These are phyloP conservation scores for Phytophthora colocasiae DNA, from an alignment of 352 stramenopile genomes.

Conservation along the genomic window DNA sequence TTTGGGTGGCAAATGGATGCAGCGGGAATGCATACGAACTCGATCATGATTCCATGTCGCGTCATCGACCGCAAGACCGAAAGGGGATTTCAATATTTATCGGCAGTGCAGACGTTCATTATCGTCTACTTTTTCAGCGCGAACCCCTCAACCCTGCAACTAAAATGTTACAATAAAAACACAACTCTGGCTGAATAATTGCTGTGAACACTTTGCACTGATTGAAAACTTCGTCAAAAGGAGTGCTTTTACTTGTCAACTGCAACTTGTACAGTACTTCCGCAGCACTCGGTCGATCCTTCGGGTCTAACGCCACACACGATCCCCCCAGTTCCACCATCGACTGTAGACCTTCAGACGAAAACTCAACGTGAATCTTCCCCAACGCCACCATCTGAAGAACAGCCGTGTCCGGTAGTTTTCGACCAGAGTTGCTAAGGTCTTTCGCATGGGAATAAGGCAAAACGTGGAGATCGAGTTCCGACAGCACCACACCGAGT, in stretches of 20 bases:
- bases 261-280: constrained; percentile 38
- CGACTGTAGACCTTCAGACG: constrained; percentile 14
- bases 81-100: constrained; percentile 40
- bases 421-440: constrained; percentile 13
- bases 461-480: constrained; percentile 36
- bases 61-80: not conserved
- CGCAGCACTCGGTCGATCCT: constrained; percentile 39
- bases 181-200: no score
- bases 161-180: constrained; percentile 26
- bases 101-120: constrained; percentile 15
- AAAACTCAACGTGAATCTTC: constrained; percentile 46
- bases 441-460: constrained; percentile 38
- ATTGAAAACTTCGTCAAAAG: no score
- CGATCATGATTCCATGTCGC: constrained; percentile 1
- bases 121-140: constrained; percentile 4
- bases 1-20: not conserved
- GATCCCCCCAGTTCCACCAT: constrained; percentile 31
- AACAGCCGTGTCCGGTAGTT: constrained; percentile 27
- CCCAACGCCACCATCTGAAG: constrained; percentile 45
- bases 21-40: not conserved
- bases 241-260: constrained; percentile 1
- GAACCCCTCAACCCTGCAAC: not conserved
- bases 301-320: constrained; percentile 37
- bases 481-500: constrained; percentile 39
- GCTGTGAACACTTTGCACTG: no score